phyloP scores from a whole-genome alignment of 2,329 filamentous ascomycete species.

The Aspergillus nomiae region DNA sequence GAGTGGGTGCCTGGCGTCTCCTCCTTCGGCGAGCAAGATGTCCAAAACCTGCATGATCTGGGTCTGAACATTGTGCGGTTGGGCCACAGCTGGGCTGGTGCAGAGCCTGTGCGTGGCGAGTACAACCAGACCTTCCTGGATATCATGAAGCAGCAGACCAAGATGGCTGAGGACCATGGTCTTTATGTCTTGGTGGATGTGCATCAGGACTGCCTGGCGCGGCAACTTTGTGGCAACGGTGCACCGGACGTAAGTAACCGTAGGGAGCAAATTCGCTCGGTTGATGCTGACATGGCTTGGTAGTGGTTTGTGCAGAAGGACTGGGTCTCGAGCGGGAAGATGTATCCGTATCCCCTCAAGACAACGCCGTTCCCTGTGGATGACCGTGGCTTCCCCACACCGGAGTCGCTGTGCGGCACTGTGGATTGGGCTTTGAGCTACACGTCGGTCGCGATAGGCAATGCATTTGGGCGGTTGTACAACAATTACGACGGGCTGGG shows the following conservation, averaged over 20 bases:
- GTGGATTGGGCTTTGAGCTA: constrained; percentile 18
- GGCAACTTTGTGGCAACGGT: constrained; percentile 14
- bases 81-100: constrained; percentile 15
- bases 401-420: constrained; percentile 11
- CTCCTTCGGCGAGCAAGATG: constrained; percentile 17
- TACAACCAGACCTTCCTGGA: constrained; percentile 18
- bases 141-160: constrained; percentile 18
- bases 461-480: constrained; percentile 19
- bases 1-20: constrained; percentile 18
- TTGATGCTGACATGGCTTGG: constrained; percentile 4
- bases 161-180: constrained; percentile 16
- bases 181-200: constrained; percentile 17
- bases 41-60: constrained; percentile 16
- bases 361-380: constrained; percentile 10
- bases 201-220: constrained; percentile 15
- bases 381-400: constrained; percentile 12
- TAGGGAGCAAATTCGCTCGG: not conserved
- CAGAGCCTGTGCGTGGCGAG: constrained; percentile 14
- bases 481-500: constrained; percentile 19
- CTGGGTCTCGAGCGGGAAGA: constrained; percentile 14
- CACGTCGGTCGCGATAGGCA: constrained; percentile 14
- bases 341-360: constrained; percentile 17
- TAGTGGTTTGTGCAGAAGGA: constrained; percentile 16
- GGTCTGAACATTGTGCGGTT: constrained; percentile 15
- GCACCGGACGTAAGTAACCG: constrained; percentile 14